Evolutionary conservation across 2,329 filamentous ascomycete species (phyloP), one percentile per base, ranked within the genome.

Genomic region (Fusarium sacchari): DNA sequence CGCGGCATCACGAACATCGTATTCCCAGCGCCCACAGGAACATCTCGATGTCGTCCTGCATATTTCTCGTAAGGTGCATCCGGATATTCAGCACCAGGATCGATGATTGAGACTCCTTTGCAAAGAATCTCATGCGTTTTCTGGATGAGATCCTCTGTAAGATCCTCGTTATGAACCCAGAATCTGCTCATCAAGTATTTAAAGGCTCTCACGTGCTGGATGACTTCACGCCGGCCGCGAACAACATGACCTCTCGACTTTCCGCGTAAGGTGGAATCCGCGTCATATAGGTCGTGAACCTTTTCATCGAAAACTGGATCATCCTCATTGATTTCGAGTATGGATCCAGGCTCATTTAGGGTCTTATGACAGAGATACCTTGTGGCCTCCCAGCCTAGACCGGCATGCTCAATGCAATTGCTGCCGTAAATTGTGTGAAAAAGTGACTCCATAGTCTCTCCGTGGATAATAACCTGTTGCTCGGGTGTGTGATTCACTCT

Each of bases 1-100:
- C 69, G 60, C 0, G 80, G 79, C 10, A 73, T 67, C 0, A 74
- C 65, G 39, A 81, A 81, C 60, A 79, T 80, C 1, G 74, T 78
- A 1, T 52, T 57, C 7, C 79, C 79, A 0, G 78, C 80, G 5
- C 73, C 67, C 0, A 81, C 78, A 34, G 57, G 15, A 4, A 76
- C 72, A 0, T 26, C 55, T 13, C 80, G 67, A 26, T 81, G 80
- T 1, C 53, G 58, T 1, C 79, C 79, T 0, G 73, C 79, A 24
- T 81, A 81, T 11, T 75, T 37, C 30, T 78, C 61, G 0, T 37
- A 60, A 0, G 64, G 58, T 0, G 76, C 70, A 0, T 71, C 58
- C 0, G 60, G 60, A 1, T 52, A 5, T 0, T 68, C 56, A 13
- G 58, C 9, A 1, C 64, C 56, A 4, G 62, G 50, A 8, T 67